Conservation (phyloP, 176 grass and related monocot genomes). For the Rhynchospora pubera region DNA sequence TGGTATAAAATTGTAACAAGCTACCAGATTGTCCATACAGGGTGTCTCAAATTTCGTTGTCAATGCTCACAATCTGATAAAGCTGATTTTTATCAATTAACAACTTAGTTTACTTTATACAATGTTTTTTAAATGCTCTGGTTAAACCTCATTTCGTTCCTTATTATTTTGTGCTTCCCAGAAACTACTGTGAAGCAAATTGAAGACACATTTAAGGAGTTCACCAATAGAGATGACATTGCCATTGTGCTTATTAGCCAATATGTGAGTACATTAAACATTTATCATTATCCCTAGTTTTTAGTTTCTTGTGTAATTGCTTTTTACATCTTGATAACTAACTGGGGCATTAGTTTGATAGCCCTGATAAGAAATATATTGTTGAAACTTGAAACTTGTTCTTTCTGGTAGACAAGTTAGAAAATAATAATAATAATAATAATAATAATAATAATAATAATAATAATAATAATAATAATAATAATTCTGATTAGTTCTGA, state of each 20-base stretch:
- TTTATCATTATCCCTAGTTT: background rate
- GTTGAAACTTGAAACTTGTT: background rate
- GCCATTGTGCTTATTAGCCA: constrained; percentile 82
- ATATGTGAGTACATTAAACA: constrained; percentile 48
- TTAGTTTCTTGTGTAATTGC: background rate
- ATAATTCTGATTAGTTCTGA: background rate
- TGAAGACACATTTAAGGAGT: constrained; percentile 80
- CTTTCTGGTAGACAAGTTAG: background rate
- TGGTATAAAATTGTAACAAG: background rate
- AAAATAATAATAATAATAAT: too few species aligned
- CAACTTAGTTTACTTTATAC: background rate
- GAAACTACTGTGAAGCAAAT: constrained; percentile 80
- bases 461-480: too few species aligned
- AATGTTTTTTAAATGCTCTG: background rate
- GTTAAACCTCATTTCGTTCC: background rate
- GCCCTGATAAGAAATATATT: background rate
- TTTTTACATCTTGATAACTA: background rate
- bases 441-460: too few species aligned
- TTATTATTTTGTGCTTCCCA: constrained; percentile 13
- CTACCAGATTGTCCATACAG: background rate
- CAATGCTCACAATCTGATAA: background rate
- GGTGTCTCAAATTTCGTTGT: background rate
- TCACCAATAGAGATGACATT: constrained; percentile 64
- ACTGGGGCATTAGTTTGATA: background rate
- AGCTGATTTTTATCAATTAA: background rate